phyloP scores from a whole-genome alignment of 2,329 filamentous ascomycete species.

The Gyromitra esculenta region DNA sequence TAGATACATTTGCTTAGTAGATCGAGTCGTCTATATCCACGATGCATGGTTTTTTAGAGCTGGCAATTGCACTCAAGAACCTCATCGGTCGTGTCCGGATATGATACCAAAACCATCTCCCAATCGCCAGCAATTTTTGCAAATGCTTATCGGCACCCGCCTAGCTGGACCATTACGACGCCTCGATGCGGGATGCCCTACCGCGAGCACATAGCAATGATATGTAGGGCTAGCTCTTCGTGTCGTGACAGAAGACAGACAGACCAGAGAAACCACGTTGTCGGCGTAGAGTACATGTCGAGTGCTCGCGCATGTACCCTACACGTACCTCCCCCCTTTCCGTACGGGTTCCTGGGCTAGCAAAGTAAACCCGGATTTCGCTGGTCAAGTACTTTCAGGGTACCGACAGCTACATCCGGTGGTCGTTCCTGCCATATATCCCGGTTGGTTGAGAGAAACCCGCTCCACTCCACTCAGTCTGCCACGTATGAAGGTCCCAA shows the following conservation, averaged over 20 bases:
- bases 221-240: conserved; percentile 42
- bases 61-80: conserved; percentile 18
- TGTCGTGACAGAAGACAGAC: conserved; percentile 1
- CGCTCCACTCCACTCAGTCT: conserved; percentile 26
- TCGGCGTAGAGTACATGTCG: conserved; percentile 24
- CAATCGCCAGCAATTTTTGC: conserved; percentile 26
- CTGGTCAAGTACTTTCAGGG: conserved; percentile 35
- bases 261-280: conserved; percentile 19
- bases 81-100: conserved; percentile 21
- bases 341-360: conserved; percentile 40
- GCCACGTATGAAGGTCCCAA: conserved; percentile 49
- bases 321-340: conserved; percentile 37
- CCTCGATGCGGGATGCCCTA: conserved; percentile 40
- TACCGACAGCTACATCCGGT: conserved; percentile 40
- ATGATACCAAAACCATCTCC: conserved; percentile 30
- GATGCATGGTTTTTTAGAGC: neutral
- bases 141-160: conserved; percentile 35
- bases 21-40: conserved; percentile 9
- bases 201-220: conserved; percentile 39
- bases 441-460: conserved; percentile 45
- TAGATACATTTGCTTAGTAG: conserved; percentile 10
- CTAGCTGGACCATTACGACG: conserved; percentile 29
- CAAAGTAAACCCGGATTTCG: conserved; percentile 40
- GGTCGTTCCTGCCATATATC: conserved; percentile 15
- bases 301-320: conserved; percentile 34